Base-by-base conservation (phyloP, 2,329 filamentous ascomycete genomes). In the Diaporthe ampelina region DNA sequence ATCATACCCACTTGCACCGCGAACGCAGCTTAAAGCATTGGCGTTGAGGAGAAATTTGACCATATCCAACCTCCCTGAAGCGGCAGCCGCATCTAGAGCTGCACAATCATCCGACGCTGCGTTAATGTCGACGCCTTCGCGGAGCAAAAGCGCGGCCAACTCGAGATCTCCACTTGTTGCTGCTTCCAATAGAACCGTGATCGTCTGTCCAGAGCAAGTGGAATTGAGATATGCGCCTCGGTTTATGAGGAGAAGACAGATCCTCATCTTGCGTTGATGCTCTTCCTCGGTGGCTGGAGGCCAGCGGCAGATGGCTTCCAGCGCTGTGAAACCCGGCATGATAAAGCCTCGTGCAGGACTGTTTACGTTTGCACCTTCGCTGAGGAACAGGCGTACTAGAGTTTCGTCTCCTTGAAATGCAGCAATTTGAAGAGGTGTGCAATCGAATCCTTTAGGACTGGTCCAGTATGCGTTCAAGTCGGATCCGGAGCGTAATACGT, bases 171-270 rank as follows among this genome's bases (percentile, higher is more conserved):
- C 65, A 2, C 1, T 1, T 0, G 1, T 26, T 19, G 65, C 65
- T 29, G 65, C 50, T 6, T 4, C 1, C 8, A 5, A 15, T 15
- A 69, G 21, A 37, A n/a, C 24, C 4, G 50, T 69, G 15, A 1
- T 0, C 3, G 8, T 4, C 0, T 10, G 0, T 24, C 5, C 1
- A 29, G 35, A 17, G 32, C 10, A 37, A 15, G n/a, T 17, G 8
- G 65, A n/a, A n/a, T 69, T 57, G 15, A 69, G 21, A 26, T 69
- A 26, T 43, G 50, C 65, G 29, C 65, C 65, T 7, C 45, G 6
- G 1, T 57, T 37, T 4, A 69, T 57, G 9, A 69, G 35, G 32
- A 37, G 50, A 21, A 9, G 13, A 9, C 50, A 40, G n/a, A 69
- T 43, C 11, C 65, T 43, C 21, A 43, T 56, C 19, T 58, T 70